phyloP scores from a whole-genome alignment of 139 green algal genomes.

The Nannochloris sp. region DNA sequence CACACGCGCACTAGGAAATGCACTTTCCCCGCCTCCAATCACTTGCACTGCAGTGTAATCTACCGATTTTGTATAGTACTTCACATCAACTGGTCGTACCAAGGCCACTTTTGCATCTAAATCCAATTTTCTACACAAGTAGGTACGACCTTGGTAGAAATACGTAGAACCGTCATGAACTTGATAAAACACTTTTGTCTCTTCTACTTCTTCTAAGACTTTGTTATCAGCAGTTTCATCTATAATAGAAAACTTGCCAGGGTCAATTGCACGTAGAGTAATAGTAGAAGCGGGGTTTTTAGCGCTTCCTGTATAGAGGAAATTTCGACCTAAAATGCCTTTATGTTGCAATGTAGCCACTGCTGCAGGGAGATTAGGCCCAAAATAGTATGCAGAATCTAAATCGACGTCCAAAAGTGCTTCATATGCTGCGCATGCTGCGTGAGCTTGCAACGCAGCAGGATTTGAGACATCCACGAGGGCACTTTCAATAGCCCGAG shows the following conservation, averaged over 20 bases:
- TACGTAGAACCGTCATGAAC: conserved; percentile 93
- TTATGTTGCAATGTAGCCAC: not conserved
- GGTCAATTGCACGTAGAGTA: conserved; percentile 77
- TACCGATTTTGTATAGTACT: conserved; percentile 80
- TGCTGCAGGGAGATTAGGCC: conserved; percentile 1
- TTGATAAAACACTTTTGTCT: conserved; percentile 74
- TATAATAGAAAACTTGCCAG: conserved; percentile 68
- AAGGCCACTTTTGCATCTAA: conserved; percentile 56
- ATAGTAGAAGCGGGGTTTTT: conserved; percentile 31
- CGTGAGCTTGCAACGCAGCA: conserved; percentile 67
- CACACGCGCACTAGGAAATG: not conserved
- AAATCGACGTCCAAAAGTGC: conserved; percentile 33
- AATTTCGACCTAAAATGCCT: conserved; percentile 24
- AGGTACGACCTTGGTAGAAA: conserved; percentile 79
- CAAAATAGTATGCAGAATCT: conserved; percentile 13
- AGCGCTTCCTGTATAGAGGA: conserved; percentile 54
- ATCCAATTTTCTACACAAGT: conserved; percentile 78
- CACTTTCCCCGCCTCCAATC: conserved; percentile 28
- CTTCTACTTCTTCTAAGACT: conserved; percentile 80
- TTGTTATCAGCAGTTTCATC: conserved; percentile 45
- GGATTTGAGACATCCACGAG: conserved; percentile 67
- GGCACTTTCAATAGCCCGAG: conserved; percentile 63
- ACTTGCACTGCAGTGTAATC: conserved; percentile 67
- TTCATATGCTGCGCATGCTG: conserved; percentile 74
- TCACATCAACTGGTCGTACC: conserved; percentile 66